A percentile compares a stretch with the other conserved stretches of the same genome.
These are phyloP conservation scores for Pelargonium exstipulatum DNA, from an alignment of 441 rosid species.

Conservation along the genomic window DNA sequence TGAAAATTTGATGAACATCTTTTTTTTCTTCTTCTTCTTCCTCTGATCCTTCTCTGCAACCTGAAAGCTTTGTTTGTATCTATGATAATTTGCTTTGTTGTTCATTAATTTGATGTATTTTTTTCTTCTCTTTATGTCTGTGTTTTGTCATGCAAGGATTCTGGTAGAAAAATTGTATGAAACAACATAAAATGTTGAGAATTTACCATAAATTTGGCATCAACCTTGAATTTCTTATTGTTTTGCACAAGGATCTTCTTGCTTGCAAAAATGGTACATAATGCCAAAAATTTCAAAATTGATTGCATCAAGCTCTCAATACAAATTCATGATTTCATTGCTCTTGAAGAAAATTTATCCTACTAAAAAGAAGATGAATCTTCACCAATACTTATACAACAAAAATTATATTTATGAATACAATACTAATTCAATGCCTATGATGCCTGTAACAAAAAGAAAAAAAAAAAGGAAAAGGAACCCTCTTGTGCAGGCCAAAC, in stretches of 20 bases:
- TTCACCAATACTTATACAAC: conserved; percentile 5
- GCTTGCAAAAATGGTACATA: too few relatives aligned
- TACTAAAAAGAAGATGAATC: conserved; percentile 19
- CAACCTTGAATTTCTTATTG: too few relatives aligned
- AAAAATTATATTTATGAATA: conserved; percentile 2
- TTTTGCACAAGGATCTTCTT: too few relatives aligned
- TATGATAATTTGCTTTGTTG: background rate
- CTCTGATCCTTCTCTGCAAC: background rate
- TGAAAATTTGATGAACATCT: background rate
- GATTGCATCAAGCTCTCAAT: background rate
- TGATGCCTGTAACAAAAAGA: conserved; percentile 14
- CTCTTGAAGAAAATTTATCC: conserved; percentile 26
- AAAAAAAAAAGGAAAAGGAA: background rate
- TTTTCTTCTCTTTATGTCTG: background rate
- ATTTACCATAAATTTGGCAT: background rate
- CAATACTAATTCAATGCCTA: conserved; percentile 22
- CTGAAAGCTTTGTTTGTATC: background rate
- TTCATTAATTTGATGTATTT: conserved; percentile 1
- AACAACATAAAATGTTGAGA: too few relatives aligned
- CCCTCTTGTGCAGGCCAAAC: conserved; percentile 10
- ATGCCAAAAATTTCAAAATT: too few relatives aligned
- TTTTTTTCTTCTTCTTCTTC: background rate
- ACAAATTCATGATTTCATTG: background rate
- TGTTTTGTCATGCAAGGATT: too few relatives aligned
- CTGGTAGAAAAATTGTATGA: too few relatives aligned